Base-by-base conservation (phyloP, 208 protist species). In the Histomonas meleagridis region DNA sequence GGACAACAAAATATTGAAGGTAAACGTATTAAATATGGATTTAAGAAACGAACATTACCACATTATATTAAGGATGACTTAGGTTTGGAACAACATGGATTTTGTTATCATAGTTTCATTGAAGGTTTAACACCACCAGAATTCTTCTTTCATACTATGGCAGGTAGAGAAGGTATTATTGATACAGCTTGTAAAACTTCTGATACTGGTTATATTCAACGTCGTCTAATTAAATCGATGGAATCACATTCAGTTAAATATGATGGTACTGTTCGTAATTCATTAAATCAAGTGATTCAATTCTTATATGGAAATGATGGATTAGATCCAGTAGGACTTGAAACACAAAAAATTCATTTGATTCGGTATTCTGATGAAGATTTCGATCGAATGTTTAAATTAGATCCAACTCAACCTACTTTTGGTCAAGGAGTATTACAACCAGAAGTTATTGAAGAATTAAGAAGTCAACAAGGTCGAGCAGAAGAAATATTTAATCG, bases 81-180 rank as follows among this genome's bases (percentile, higher is more conserved):
- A 92, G 97, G 97, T 35, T 96, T 97, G 40, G 97, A 98, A 62
- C 96, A 95, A 18, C 92, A 97, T 62, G 98, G 98, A 51, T 99
- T 99, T 95, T 98, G 99, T 53, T 96, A 96, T 48, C 98, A 99
- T 93, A 97, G 96, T 12, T 99, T 99, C 95, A 94, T 99, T 12
- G 94, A 96, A 65, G 98, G 98, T 28, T 95, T 99, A 40, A 98
- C 97, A 43, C 98, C 98, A 48, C 95, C 96, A 93, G 98, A 99
- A 95, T 99, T 99, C 92, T 99, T 98, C 95, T 99, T 99, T 95
- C 99, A 99, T 94, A 97, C 98, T 46, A 99, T 99, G 97, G 98
- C 97, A 86, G 98, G 98, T 16, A 94, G 97, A 60, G 97, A 98
- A 94, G 99, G 99, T 93, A 94, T 99, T 1, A 99, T 99, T 94